These are phyloP conservation scores for Mucor mucedo DNA, from an alignment of 371 early-diverging fungal species.

Conservation along the genomic window DNA sequence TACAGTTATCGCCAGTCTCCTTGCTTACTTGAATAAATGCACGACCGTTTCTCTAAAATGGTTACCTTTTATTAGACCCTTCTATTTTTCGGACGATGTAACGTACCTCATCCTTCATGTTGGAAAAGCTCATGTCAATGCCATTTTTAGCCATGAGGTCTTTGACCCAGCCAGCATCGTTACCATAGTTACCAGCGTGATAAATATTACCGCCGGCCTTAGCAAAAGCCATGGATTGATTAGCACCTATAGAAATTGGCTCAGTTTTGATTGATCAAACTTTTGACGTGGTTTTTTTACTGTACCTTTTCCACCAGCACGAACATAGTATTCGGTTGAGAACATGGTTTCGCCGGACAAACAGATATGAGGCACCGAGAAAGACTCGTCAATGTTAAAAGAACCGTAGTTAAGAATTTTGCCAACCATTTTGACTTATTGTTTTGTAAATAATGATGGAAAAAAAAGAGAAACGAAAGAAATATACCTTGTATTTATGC, in stretches of 20 bases:
- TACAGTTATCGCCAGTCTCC: conserved; percentile 80
- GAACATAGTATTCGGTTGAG: conserved; percentile 60
- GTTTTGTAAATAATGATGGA: neutral
- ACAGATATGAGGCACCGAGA: conserved; percentile 82
- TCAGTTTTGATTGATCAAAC: neutral
- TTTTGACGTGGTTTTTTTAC: too few species aligned
- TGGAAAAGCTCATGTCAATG: conserved; percentile 44
- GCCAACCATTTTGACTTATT: conserved; percentile 26
- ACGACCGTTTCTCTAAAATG: conserved; percentile 71
- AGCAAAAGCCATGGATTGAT: conserved; percentile 83
- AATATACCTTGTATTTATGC: conserved; percentile 3
- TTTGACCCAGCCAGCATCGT: conserved; percentile 77
- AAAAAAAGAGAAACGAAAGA: conserved; percentile 3
- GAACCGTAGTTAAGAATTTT: conserved; percentile 81
- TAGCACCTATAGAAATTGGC: conserved; percentile 62
- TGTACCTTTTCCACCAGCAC: conserved; percentile 89
- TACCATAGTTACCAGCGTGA: conserved; percentile 85
- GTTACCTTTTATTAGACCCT: too few species aligned
- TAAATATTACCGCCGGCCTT: conserved; percentile 72
- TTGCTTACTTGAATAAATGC: conserved; percentile 87
- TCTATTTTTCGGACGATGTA: too few species aligned
- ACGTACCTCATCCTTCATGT: conserved; percentile 40
- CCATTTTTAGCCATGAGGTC: conserved; percentile 43
- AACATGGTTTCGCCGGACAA: conserved; percentile 83
- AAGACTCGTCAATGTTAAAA: conserved; percentile 90